Percentiles rank a stretch among this genome's conserved stretches.
phyloP scores from a whole-genome alignment of 2,329 filamentous ascomycete species.

The Fusarium luffae region DNA sequence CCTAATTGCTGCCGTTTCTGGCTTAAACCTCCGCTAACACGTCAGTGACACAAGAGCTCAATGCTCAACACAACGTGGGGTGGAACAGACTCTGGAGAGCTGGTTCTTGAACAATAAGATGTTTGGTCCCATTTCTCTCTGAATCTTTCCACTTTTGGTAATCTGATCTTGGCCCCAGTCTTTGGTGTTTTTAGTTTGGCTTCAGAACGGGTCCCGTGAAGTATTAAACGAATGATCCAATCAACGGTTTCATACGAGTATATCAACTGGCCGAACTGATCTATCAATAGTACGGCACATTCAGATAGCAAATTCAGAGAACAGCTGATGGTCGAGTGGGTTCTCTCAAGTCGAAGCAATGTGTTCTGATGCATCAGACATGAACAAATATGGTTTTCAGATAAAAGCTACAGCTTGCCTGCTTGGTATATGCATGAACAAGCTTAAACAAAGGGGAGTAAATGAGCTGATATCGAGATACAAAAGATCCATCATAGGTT shows the following conservation, averaged over 20 bases:
- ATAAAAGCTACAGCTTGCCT: conserved; percentile 20
- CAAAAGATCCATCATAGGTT: conserved; percentile 22
- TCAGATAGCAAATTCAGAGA: not conserved
- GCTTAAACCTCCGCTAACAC: conserved; percentile 13
- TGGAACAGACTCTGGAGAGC: conserved; percentile 14
- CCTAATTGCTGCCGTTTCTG: conserved; percentile 28
- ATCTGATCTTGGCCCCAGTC: not conserved
- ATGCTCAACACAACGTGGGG: conserved; percentile 19
- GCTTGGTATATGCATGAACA: conserved; percentile 17
- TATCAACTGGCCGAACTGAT: not conserved
- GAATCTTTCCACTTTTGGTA: conserved; percentile 36
- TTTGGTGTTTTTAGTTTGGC: not conserved
- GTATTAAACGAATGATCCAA: not conserved
- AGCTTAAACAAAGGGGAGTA: conserved; percentile 30
- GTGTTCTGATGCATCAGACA: not conserved
- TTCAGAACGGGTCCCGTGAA: not conserved
- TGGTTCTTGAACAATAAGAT: not conserved
- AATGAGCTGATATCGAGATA: conserved; percentile 30
- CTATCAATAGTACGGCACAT: too few relatives aligned
- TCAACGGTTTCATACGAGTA: not conserved
- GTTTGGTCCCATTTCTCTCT: conserved; percentile 22
- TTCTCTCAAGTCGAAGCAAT: not conserved
- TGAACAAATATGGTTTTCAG: not conserved
- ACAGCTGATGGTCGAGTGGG: not conserved
- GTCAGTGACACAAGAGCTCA: conserved; percentile 18